Base-by-base conservation (phyloP, 1,284 basidiomycete species). In the Cystobasidiaceae sp. region DNA sequence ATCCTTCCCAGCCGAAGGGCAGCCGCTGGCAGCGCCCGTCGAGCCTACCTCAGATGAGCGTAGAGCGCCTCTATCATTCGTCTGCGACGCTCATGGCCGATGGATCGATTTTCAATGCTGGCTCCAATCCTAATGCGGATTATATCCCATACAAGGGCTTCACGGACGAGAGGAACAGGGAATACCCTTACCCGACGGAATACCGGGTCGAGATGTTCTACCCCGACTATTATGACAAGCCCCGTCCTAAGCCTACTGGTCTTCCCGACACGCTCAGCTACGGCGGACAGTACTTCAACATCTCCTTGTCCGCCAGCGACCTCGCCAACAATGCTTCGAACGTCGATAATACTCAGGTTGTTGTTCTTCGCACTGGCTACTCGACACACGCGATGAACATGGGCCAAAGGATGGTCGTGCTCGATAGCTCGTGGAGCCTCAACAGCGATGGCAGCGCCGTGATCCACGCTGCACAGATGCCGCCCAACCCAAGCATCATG, bases 281-380 rank as follows among this genome's bases (percentile, higher is more conserved):
- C 75, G 94, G 96, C 65, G 96, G 94, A n/a, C 72, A 80, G 52
- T 80, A 82, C 45, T 97, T 97, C 79, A 82, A 89, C 75, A 78
- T 94, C 45, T 78, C 80, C 13, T 78, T 91, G 21, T 79, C 82
- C 23, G 73, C 80, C 70, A 80, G 82, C 3, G 66, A 67, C 41
- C 44, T 67, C 23, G 37, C 15, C 25, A 50, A 50, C 43, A 70
- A 73, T 30, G 68, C 74, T 1, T 69, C 75, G 65, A 78, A 76
- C 62, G 74, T 82, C 13, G 83, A 85, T 63, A 86, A 86, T 71
- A 88, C 92, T 41, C 87, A 85, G 21, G 87, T 93, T 19, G 84
- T 86, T 63, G 78, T 97, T 70, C 81, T 90, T 67, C 88, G 94
- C 66, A 83, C 86, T 30, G 93, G 93, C 7, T 97, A 93, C 81